Evolutionary conservation across 2,329 filamentous ascomycete genomes (phyloP).

Genomic region (Cercospora sp.): DNA sequence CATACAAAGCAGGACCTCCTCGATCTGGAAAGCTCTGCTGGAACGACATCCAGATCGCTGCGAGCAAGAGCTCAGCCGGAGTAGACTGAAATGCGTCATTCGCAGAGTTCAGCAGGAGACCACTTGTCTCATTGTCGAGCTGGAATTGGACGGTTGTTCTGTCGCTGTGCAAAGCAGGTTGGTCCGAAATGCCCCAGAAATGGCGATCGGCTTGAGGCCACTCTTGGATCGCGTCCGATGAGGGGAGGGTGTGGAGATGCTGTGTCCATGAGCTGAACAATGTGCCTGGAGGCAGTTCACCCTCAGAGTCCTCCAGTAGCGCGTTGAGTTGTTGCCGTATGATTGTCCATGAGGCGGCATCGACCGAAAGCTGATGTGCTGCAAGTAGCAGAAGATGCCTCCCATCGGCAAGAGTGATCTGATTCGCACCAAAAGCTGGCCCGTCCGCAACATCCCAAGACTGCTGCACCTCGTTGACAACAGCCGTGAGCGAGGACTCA

Average conservation of each 20-base stretch:
- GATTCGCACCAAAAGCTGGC: neutral
- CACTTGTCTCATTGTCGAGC: neutral
- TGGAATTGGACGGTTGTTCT: neutral
- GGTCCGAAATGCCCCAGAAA: neutral
- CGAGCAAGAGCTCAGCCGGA: neutral
- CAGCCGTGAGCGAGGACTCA: neutral
- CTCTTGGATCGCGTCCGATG: neutral
- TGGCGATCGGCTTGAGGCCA: neutral
- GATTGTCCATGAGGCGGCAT: neutral
- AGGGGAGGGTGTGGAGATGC: neutral
- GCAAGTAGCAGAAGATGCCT: neutral
- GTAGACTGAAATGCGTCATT: neutral
- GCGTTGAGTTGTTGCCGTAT: neutral
- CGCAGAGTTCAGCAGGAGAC: neutral
- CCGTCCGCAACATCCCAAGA: neutral
- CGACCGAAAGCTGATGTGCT: neutral
- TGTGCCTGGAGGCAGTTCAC: neutral
- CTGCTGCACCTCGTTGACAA: neutral
- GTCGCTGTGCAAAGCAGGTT: neutral
- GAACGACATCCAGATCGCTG: neutral
- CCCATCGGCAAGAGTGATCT: neutral
- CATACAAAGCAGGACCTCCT: neutral
- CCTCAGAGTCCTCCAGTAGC: neutral
- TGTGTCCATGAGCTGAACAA: neutral
- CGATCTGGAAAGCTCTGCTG: neutral